Percentiles rank a stretch among this genome's conserved stretches.
Evolutionary conservation across 805 yeast genomes (phyloP).

Genomic region (Brettanomyces custersianus): DNA sequence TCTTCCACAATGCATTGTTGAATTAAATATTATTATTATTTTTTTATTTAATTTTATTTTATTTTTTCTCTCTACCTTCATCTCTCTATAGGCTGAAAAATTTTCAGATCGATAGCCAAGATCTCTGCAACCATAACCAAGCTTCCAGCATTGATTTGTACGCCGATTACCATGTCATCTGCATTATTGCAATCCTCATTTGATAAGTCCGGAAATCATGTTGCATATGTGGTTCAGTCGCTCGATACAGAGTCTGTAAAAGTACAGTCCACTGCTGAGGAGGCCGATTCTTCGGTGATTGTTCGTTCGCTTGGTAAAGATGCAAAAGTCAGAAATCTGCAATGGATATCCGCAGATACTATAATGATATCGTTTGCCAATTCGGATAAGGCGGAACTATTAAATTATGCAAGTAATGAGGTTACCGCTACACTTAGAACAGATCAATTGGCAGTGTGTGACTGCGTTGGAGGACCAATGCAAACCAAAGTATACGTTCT

Average conservation of each 20-base stretch:
- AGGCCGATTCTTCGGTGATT: neutral
- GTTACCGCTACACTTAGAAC: neutral
- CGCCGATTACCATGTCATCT: no score
- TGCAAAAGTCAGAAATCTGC: neutral
- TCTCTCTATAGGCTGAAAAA: no score
- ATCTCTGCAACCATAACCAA: no score
- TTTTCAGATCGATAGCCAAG: slow-evolving; percentile 1
- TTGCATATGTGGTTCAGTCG: slow-evolving; percentile 6
- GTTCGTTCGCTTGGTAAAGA: slow-evolving; percentile 3
- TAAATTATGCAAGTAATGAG: slow-evolving; percentile 1
- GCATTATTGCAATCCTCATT: no score
- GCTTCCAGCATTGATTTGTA: no score
- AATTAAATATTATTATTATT: no score
- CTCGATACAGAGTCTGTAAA: slow-evolving; percentile 6
- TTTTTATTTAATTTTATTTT: no score
- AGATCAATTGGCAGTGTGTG: neutral
- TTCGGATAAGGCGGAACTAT: neutral
- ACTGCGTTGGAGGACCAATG: neutral
- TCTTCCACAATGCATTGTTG: no score
- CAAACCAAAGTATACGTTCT: neutral
- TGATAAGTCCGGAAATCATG: slow-evolving; percentile 3
- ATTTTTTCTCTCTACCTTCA: no score
- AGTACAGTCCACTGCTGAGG: slow-evolving; percentile 4
- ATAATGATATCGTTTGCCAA: neutral
- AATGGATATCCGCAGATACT: slow-evolving; percentile 1